These are phyloP conservation scores for Serendipita sp. DNA, from an alignment of 768 basidiomycete species.

Conservation along the genomic window DNA sequence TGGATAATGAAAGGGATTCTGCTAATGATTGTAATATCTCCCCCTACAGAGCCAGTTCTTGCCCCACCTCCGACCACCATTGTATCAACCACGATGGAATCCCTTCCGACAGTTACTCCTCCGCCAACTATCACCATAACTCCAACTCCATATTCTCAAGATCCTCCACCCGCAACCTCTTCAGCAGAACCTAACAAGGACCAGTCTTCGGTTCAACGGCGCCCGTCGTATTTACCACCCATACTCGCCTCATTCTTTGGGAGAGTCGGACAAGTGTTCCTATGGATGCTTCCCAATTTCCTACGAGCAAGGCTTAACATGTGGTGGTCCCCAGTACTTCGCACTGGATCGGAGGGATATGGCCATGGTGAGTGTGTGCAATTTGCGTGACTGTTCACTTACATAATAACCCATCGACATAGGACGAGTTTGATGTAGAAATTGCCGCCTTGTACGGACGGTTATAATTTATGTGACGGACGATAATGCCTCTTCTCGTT, in stretches of 20 bases:
- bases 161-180: not conserved
- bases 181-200: not conserved
- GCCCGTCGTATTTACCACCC: not conserved
- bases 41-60: not conserved
- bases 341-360: not conserved
- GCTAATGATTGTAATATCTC: too few relatives aligned
- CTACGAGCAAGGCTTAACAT: not conserved
- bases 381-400: too few relatives aligned
- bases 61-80: not conserved
- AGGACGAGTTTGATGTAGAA: too few relatives aligned
- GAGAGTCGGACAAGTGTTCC: not conserved
- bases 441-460: too few relatives aligned
- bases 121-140: not conserved
- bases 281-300: not conserved
- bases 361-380: too few relatives aligned
- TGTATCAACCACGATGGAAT: not conserved
- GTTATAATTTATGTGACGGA: too few relatives aligned
- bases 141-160: too few relatives aligned
- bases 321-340: constrained; percentile 3
- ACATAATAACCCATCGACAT: too few relatives aligned
- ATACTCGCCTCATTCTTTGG: not conserved
- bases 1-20: too few relatives aligned
- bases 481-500: too few relatives aligned
- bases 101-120: not conserved
- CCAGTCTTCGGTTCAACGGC: not conserved